Evolutionary conservation across 768 basidiomycete species (phyloP).

Genomic region (Amanita subjunquillea): DNA sequence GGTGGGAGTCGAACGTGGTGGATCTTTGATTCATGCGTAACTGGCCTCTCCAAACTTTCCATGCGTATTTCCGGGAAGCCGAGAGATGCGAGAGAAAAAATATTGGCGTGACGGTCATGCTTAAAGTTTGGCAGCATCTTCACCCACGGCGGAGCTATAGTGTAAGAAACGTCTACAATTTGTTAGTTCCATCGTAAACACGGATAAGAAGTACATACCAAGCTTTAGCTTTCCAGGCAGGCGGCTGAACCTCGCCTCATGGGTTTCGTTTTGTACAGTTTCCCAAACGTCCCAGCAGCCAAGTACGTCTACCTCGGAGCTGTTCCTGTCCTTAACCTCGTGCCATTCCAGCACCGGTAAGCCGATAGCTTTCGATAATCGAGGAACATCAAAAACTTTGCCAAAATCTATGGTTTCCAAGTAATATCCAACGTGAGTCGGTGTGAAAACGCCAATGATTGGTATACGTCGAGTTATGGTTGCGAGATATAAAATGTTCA

Average conservation of each 20-base stretch:
- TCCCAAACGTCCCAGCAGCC: slow-evolving; percentile 52
- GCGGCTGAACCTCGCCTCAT: slow-evolving; percentile 26
- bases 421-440: slow-evolving; percentile 40
- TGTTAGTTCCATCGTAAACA: not conserved
- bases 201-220: slow-evolving; percentile 20
- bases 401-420: slow-evolving; percentile 46
- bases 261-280: slow-evolving; percentile 29
- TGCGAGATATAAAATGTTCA: slow-evolving; percentile 51
- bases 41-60: slow-evolving; percentile 27
- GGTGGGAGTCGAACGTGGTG: slow-evolving; percentile 35
- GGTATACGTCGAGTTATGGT: slow-evolving; percentile 50
- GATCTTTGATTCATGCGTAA: slow-evolving; percentile 21
- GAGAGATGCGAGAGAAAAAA: slow-evolving; percentile 36
- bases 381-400: slow-evolving; percentile 49
- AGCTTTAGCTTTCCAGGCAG: slow-evolving; percentile 27
- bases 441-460: slow-evolving; percentile 46
- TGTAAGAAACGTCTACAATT: slow-evolving; percentile 41
- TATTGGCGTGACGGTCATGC: slow-evolving; percentile 33
- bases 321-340: slow-evolving; percentile 42
- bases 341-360: slow-evolving; percentile 52
- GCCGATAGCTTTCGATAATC: slow-evolving; percentile 32
- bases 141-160: slow-evolving; percentile 35
- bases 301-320: slow-evolving; percentile 30
- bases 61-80: slow-evolving; percentile 34
- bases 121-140: slow-evolving; percentile 34